A percentile compares a stretch with the other conserved stretches of the same genome.
These are phyloP conservation scores for Ogataea neopini DNA, from an alignment of 805 yeast genomes.

Conservation along the genomic window DNA sequence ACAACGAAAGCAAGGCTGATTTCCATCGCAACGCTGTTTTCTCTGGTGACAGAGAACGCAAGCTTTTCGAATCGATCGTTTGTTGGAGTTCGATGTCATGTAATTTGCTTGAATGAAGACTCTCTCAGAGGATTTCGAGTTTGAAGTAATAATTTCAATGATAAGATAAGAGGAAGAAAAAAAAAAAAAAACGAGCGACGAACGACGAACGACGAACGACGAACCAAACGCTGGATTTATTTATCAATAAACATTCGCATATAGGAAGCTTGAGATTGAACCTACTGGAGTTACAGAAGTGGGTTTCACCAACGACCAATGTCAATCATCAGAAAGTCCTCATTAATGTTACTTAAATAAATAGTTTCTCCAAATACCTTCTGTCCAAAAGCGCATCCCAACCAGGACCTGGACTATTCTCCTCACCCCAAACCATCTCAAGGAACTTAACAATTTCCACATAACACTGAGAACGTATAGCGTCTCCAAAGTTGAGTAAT, in stretches of 20 bases:
- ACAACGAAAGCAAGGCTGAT: conserved; percentile 13
- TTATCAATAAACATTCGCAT: no score
- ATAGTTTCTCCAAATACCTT: conserved; percentile 1
- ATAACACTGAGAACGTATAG: conserved; percentile 10
- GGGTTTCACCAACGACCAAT: no score
- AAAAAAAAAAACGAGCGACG: not conserved
- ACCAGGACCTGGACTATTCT: conserved; percentile 8
- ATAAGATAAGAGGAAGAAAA: not conserved
- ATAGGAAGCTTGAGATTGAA: no score
- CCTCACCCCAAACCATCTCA: conserved; percentile 18
- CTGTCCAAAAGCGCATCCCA: conserved; percentile 15
- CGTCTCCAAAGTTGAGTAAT: conserved; percentile 15
- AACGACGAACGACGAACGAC: no score
- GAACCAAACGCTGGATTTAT: no score
- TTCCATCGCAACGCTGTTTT: conserved; percentile 14
- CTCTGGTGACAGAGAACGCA: conserved; percentile 11
- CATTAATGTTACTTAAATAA: conserved; percentile 1
- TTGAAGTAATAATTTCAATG: not conserved
- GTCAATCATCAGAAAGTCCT: no score
- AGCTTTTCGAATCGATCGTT: conserved; percentile 3
- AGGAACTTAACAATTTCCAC: conserved; percentile 15
- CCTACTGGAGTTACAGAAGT: no score
- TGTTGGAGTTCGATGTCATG: no score
- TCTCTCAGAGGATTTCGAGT: not conserved
- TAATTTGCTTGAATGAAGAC: no score